A percentile compares a stretch with the other conserved stretches of the same genome.
Conservation (phyloP, 768 basidiomycete genomes). For the Phaeotremella skinneri region DNA sequence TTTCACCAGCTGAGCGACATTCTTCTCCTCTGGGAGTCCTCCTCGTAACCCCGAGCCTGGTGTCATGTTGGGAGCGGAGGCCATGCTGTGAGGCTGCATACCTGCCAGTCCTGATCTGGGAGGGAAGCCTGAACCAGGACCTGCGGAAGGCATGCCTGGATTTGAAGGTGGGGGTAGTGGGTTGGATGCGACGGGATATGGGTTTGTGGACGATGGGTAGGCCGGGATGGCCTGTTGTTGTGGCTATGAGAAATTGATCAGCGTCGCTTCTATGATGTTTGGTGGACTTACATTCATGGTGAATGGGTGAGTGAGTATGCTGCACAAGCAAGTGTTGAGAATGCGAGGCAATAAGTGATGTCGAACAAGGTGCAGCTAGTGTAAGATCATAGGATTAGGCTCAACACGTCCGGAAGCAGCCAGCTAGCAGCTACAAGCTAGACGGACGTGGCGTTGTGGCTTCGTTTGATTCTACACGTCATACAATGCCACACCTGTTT, state of each 20-base stretch:
- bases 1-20: constrained; percentile 49
- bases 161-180: not conserved
- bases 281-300: constrained; percentile 1
- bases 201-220: constrained; percentile 24
- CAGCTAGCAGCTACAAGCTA: not conserved
- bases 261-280: not conserved
- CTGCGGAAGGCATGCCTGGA: constrained; percentile 25
- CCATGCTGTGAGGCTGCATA: constrained; percentile 34
- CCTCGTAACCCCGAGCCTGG: constrained; percentile 35
- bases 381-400: not conserved
- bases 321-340: too few species aligned
- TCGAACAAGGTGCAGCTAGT: too few species aligned
- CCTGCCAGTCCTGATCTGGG: constrained; percentile 44
- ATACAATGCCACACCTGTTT: not conserved
- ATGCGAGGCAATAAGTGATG: too few species aligned
- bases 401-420: not conserved
- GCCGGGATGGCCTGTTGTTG: not conserved
- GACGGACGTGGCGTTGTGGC: not conserved
- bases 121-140: constrained; percentile 50
- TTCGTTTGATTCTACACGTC: too few species aligned
- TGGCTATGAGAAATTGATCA: not conserved
- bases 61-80: constrained; percentile 30
- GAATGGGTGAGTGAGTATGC: too few species aligned
- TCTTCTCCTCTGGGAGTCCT: constrained; percentile 49
- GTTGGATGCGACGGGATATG: constrained; percentile 18